A percentile compares a stretch with the other conserved stretches of the same genome.
These are phyloP conservation scores for Arachnopeziza araneosa DNA, from an alignment of 2,329 filamentous ascomycete genomes.

Conservation along the genomic window DNA sequence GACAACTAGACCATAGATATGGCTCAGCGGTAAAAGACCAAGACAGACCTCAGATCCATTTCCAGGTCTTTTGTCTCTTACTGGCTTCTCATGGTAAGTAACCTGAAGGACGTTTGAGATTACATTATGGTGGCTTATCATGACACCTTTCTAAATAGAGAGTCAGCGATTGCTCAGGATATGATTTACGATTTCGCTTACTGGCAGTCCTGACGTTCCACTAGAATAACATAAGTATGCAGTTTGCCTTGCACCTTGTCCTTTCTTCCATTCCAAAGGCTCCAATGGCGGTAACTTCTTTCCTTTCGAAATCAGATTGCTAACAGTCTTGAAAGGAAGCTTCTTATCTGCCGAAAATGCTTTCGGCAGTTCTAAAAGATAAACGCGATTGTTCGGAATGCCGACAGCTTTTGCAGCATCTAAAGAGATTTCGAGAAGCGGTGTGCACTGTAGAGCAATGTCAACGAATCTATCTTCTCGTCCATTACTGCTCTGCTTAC, in stretches of 20 bases:
- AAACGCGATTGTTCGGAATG: constrained; percentile 66
- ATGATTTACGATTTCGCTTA: constrained; percentile 32
- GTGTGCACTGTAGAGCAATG: constrained; percentile 43
- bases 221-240: constrained; percentile 72
- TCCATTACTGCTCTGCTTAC: not conserved
- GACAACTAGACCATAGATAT: constrained; percentile 74
- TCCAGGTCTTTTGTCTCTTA: constrained; percentile 46
- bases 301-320: constrained; percentile 67
- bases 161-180: not conserved
- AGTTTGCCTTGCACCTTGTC: constrained; percentile 61
- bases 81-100: constrained; percentile 40
- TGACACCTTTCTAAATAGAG: constrained; percentile 64
- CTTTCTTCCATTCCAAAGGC: constrained; percentile 53
- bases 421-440: constrained; percentile 58
- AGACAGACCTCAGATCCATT: constrained; percentile 35
- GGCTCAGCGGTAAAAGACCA: constrained; percentile 80
- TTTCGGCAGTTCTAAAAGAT: constrained; percentile 63
- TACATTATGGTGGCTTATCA: constrained; percentile 79
- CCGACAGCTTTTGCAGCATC: constrained; percentile 65
- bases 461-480: constrained; percentile 2
- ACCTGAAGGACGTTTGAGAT: constrained; percentile 59
- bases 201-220: constrained; percentile 51
- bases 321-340: constrained; percentile 58
- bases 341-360: constrained; percentile 42
- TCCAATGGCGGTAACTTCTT: constrained; percentile 46